Evolutionary conservation across 2,329 filamentous ascomycete genomes (phyloP), one percentile per base, ranked within the genome.

Genomic region (Hymenoscyphus salicellus): DNA sequence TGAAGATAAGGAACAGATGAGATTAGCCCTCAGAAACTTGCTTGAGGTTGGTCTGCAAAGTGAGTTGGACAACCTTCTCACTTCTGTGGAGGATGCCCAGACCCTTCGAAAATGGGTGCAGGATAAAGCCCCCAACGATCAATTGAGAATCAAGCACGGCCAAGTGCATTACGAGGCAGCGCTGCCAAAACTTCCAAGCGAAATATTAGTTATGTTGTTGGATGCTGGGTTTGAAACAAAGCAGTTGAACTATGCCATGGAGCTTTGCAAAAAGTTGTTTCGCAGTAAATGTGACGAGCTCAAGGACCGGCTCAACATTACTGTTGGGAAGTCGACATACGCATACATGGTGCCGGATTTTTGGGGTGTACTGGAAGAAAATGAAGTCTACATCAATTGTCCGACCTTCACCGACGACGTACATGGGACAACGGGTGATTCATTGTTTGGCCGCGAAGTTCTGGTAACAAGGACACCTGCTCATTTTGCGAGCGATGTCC

Each of bases 301-400:
- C 74, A 84, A 84, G 65, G 74, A 79, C 1, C 85, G 83, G 63
- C 77, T 90, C 62, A 87, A 86, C 58, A 83, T 92, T 58, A 82
- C 79, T 0, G 77, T 92, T 0, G 81, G 83, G 0, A 80, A 82
- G 7, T 90, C 89, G 0, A 84, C 88, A 0, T 86, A 85, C 56
- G 77, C 87, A 0, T 85, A 83, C 65, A 92, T 92, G 77, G 82
- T 91, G 0, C 83, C 88, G 0, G 91, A 94, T 73, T 91, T 90
- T 28, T 77, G 77, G 0, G 83, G 82, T 0, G 77, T 84, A 0
- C 74, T 94, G 0, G 76, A 83, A 59, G 87, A 89, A 46, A 84
- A 84, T 0, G 87, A 93, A 69, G 81, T 93, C 0, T 87, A 90
- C 43, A 71, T 93, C 0, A 81, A 84, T 0, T 92, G 93, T 67